Evolutionary conservation across 805 yeast genomes (phyloP).

Genomic region (Yarrowia deformans): DNA sequence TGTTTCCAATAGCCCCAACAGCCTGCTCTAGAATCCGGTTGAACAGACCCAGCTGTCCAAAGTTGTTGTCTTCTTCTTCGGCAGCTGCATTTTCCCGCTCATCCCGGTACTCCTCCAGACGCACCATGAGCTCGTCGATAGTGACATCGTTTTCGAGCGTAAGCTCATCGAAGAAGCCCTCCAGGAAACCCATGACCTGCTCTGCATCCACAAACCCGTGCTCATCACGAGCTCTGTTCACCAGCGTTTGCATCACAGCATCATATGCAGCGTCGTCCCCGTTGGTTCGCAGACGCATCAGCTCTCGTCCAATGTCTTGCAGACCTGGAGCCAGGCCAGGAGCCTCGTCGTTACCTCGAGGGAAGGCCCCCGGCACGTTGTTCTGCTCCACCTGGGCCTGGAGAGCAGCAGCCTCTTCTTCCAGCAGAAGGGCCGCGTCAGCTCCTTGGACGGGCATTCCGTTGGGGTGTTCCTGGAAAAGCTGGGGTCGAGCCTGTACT

Average conservation of each 20-base stretch:
- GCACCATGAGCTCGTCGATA: conserved; percentile 19
- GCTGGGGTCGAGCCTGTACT: conserved; percentile 28
- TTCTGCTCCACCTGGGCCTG: conserved; percentile 27
- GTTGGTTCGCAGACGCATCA: conserved; percentile 30
- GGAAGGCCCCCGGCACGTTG: conserved; percentile 24
- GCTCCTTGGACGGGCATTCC: conserved; percentile 5
- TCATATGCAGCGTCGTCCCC: conserved; percentile 36
- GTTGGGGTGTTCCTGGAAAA: conserved; percentile 22
- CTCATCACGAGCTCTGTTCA: conserved; percentile 22
- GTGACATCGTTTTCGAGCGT: conserved; percentile 24
- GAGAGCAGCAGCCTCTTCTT: conserved; percentile 13
- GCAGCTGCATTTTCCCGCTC: conserved; percentile 26
- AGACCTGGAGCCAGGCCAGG: conserved; percentile 15
- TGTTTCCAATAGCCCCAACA: conserved; percentile 32
- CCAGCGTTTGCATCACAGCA: conserved; percentile 24
- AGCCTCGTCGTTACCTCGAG: conserved; percentile 1
- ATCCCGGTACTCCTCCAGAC: conserved; percentile 12
- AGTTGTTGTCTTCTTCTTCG: conserved; percentile 16
- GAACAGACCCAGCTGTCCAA: conserved; percentile 27
- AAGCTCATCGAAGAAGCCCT: conserved; percentile 29
- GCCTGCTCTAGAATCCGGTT: conserved; percentile 22
- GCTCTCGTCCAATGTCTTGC: conserved; percentile 27
- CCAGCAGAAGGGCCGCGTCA: conserved; percentile 6
- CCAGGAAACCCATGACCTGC: conserved; percentile 25
- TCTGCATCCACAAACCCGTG: conserved; percentile 28